Evolutionary conservation across 2,329 filamentous ascomycete species (phyloP).

Genomic region (Clarireedia hainanense): DNA sequence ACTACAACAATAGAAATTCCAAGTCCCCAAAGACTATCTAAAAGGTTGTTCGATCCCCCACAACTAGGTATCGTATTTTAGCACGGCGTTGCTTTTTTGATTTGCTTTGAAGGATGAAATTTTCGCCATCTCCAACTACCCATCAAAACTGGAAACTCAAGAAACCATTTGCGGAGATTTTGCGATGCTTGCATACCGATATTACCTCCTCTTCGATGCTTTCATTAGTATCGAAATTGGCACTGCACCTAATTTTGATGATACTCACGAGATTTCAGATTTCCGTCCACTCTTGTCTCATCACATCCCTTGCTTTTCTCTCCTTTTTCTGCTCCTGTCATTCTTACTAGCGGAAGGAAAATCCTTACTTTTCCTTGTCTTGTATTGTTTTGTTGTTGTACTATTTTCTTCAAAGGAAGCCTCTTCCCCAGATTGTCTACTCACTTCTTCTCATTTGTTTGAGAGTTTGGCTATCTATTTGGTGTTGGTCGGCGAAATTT

Average conservation of each 20-base stretch:
- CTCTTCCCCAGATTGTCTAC: neutral
- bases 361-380: conserved; percentile 26
- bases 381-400: conserved; percentile 16
- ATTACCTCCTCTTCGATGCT: conserved; percentile 27
- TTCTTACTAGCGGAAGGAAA: conserved; percentile 24
- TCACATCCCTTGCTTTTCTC: conserved; percentile 28
- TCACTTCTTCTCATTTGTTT: neutral
- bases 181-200: conserved; percentile 24
- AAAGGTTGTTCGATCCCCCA: conserved; percentile 24
- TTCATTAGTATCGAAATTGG: conserved; percentile 35
- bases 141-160: conserved; percentile 28
- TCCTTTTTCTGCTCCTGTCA: conserved; percentile 26
- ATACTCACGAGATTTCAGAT: conserved; percentile 1
- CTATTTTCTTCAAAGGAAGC: conserved; percentile 10
- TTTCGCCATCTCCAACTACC: conserved; percentile 21
- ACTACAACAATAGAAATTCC: conserved; percentile 36
- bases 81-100: conserved; percentile 20
- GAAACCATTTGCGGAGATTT: conserved; percentile 26
- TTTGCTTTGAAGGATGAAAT: conserved; percentile 28
- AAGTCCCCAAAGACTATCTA: conserved; percentile 47
- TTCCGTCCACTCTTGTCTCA: conserved; percentile 29
- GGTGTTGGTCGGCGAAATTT: neutral
- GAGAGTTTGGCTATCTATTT: conserved; percentile 15
- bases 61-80: conserved; percentile 21
- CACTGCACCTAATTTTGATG: conserved; percentile 28